phyloP scores from a whole-genome alignment of 805 yeast genomes.

The Spathaspora hagerdaliae region DNA sequence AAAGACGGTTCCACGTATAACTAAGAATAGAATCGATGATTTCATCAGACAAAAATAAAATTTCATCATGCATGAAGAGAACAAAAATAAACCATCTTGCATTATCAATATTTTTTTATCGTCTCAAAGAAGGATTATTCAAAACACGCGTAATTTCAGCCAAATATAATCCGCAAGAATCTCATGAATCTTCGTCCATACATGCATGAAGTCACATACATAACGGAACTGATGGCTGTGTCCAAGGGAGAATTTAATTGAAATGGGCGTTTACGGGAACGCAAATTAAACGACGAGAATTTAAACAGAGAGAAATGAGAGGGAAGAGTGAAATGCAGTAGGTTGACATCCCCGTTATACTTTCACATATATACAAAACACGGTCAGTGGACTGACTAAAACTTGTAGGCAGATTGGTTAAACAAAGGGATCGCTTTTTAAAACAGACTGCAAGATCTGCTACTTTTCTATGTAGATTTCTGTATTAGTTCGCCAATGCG shows the following conservation, averaged over 20 bases:
- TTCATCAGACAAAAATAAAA: background rate
- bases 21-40: background rate
- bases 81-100: background rate
- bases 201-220: background rate
- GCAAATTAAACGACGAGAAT: background rate
- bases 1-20: too few relatives aligned
- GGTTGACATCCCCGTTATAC: background rate
- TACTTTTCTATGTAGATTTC: too few relatives aligned
- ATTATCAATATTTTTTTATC: too few relatives aligned
- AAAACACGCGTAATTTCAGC: too few relatives aligned
- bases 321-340: background rate
- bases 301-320: background rate
- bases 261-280: background rate
- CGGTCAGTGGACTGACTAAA: too few relatives aligned
- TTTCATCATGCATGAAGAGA: background rate
- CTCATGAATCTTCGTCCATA: background rate
- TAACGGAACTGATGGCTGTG: background rate
- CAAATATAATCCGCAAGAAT: too few relatives aligned
- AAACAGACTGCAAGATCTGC: too few relatives aligned
- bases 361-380: background rate
- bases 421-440: too few relatives aligned
- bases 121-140: too few relatives aligned
- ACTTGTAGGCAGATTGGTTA: too few relatives aligned
- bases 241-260: background rate
- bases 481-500: too few relatives aligned